Evolutionary conservation across 2,329 filamentous ascomycete species (phyloP), one percentile per base, ranked within the genome.

Genomic region (Pleurostoma richardsiae): DNA sequence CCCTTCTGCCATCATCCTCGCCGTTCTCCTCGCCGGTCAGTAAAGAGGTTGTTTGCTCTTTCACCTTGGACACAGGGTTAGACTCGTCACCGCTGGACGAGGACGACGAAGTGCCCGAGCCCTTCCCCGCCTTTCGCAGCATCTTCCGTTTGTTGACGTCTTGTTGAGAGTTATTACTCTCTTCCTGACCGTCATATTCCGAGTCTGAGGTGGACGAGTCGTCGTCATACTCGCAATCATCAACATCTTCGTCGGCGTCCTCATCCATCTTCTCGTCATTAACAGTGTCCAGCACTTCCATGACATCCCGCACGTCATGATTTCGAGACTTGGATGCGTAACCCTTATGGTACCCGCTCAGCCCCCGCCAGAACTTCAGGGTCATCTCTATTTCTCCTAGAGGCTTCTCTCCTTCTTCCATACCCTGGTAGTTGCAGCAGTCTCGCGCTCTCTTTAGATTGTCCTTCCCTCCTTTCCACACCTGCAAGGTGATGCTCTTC

Each of bases 401-500:
- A 27, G 64, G 58, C 42, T 77, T 67, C 51, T 80, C 79, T 8
- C 80, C 78, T 38, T 79, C 76, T 8, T 76, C 71, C 31, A 78
- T 62, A 1, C 60, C 67, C 1, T 56, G 45, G 39, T 67, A 69
- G 7, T 62, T 63, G 28, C 50, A 63, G 47, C 66, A 67, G 5
- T 56, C 58, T 40, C 59, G 41, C 49, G 67, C 52, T 60, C 66
- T 51, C 58, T 54, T 55, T 49, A 74, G 50, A 56, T 71, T 50
- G 52, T 76, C 62, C 59, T 83, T 69, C 53, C 85, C 76, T 28
- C 84, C 82, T 57, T 82, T 83, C 80, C 83, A 90, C 3, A 90
- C 75, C 4, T 79, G 66, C 3, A 90, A 58, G 4, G 71, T 73
- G 6, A 86, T 55, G 1, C 74, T 79, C 40, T 72, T 68, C 44